A percentile compares a stretch with the other conserved stretches of the same genome.
Conservation (phyloP, 139 green algal genomes). For the Auxenochlorella pyrenoidosa region DNA sequence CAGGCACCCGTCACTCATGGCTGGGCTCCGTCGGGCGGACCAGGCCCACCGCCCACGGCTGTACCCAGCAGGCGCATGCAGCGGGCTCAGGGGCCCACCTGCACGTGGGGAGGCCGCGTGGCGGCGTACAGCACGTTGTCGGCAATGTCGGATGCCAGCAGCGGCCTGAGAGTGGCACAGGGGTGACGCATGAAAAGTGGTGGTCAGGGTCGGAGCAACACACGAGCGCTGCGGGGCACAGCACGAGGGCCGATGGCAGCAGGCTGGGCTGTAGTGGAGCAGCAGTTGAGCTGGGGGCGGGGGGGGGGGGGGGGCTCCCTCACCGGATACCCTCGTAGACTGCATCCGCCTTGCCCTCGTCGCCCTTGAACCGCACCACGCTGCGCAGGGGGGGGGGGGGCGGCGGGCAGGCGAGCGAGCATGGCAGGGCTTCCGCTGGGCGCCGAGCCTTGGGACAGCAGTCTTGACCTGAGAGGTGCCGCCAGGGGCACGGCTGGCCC, state of each 20-base stretch:
- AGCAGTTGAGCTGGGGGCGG: too few relatives aligned
- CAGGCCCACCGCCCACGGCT: too few relatives aligned
- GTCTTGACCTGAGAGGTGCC: too few relatives aligned
- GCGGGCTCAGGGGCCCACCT: constrained; percentile 31
- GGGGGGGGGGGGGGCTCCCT: too few relatives aligned
- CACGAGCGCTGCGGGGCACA: not conserved
- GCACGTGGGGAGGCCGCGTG: constrained; percentile 61
- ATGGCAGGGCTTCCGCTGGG: too few relatives aligned
- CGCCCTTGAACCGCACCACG: constrained; percentile 72
- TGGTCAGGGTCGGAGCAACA: too few relatives aligned
- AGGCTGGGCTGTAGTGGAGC: too few relatives aligned
- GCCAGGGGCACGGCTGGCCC: too few relatives aligned
- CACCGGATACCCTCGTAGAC: constrained; percentile 79
- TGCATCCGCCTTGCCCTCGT: constrained; percentile 61
- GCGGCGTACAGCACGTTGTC: constrained; percentile 86
- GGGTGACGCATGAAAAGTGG: not conserved
- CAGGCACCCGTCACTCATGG: too few relatives aligned
- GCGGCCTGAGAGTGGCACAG: constrained; percentile 14
- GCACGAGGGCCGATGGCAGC: not conserved
- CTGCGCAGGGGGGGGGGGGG: not conserved
- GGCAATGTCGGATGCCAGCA: constrained; percentile 82
- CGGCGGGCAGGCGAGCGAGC: not conserved
- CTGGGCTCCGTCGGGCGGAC: too few relatives aligned
- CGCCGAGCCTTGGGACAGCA: too few relatives aligned
- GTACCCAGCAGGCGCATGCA: too few relatives aligned